These are phyloP conservation scores for Phoma sp. DNA, from an alignment of 2,329 filamentous ascomycete genomes.

Conservation along the genomic window DNA sequence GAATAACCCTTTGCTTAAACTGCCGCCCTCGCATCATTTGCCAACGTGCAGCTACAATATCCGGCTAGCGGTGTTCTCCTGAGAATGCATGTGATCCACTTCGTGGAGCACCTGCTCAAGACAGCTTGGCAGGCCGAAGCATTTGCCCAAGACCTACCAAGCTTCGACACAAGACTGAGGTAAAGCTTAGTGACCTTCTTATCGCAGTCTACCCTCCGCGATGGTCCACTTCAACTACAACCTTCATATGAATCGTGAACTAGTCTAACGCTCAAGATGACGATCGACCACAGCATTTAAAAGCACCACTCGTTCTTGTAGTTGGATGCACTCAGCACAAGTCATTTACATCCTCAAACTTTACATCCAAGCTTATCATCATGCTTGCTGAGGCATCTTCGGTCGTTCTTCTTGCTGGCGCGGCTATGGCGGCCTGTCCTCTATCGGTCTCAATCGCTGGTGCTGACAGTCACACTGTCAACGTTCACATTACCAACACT, in stretches of 20 bases:
- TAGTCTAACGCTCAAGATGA: background rate
- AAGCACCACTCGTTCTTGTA: background rate
- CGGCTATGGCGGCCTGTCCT: constrained; percentile 19
- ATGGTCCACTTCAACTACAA: background rate
- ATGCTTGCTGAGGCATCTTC: constrained; percentile 16
- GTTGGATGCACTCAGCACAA: background rate
- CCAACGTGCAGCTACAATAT: background rate
- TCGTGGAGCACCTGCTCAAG: constrained; percentile 5
- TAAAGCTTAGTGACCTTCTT: constrained; percentile 17
- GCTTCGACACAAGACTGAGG: constrained; percentile 12
- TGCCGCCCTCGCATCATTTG: background rate
- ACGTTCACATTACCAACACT: constrained; percentile 17
- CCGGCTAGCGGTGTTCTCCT: background rate
- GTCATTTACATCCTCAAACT: background rate
- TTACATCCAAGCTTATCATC: background rate
- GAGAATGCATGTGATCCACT: background rate
- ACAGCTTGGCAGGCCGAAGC: constrained; percentile 19
- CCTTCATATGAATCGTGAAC: background rate
- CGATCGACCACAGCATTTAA: constrained; percentile 7
- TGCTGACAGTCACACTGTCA: constrained; percentile 10
- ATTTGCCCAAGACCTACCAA: constrained; percentile 15
- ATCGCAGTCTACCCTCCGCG: constrained; percentile 13
- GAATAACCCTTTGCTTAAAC: background rate
- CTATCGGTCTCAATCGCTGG: constrained; percentile 13
- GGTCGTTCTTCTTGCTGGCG: constrained; percentile 17